phyloP scores from a whole-genome alignment of 495 filamentous ascomycete genomes.

The Lophiostoma macrostomum region DNA sequence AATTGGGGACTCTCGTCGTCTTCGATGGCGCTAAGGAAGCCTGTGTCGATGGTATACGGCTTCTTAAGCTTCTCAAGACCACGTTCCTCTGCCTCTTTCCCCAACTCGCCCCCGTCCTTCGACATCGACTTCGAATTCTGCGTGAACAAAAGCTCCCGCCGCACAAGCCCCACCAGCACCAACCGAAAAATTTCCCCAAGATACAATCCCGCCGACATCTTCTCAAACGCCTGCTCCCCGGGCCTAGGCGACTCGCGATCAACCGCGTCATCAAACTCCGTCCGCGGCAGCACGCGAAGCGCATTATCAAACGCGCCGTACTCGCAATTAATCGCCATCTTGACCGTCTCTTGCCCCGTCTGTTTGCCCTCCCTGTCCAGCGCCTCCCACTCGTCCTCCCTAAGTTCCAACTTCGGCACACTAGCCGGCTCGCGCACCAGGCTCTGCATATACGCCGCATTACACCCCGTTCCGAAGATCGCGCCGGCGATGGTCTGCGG shows the following conservation, averaged over 20 bases:
- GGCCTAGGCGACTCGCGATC: conserved; percentile 89
- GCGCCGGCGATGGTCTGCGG: conserved; percentile 86
- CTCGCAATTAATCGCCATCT: conserved; percentile 98
- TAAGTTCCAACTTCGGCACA: too few species aligned
- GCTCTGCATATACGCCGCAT: conserved; percentile 98
- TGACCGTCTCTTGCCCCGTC: conserved; percentile 51
- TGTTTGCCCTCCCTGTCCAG: conserved; percentile 73
- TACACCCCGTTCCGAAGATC: conserved; percentile 97
- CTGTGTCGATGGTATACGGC: conserved; percentile 82
- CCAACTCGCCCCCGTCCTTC: background rate
- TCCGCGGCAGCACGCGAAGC: conserved; percentile 81
- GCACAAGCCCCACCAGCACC: conserved; percentile 50
- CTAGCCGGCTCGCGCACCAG: too few species aligned
- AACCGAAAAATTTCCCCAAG: conserved; percentile 93
- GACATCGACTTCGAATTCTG: background rate
- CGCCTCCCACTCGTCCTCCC: too few species aligned
- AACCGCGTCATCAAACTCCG: conserved; percentile 75
- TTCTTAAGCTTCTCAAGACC: conserved; percentile 74
- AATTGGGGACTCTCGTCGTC: conserved; percentile 91
- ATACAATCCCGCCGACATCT: conserved; percentile 95
- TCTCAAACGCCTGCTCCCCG: conserved; percentile 93
- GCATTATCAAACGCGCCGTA: conserved; percentile 98
- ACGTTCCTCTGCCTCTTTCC: too few species aligned
- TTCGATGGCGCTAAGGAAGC: conserved; percentile 87
- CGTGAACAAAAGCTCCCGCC: background rate